A percentile compares a stretch with the other conserved stretches of the same genome.
phyloP scores from a whole-genome alignment of 495 filamentous ascomycete species.

The Neurospora sublineolata region DNA sequence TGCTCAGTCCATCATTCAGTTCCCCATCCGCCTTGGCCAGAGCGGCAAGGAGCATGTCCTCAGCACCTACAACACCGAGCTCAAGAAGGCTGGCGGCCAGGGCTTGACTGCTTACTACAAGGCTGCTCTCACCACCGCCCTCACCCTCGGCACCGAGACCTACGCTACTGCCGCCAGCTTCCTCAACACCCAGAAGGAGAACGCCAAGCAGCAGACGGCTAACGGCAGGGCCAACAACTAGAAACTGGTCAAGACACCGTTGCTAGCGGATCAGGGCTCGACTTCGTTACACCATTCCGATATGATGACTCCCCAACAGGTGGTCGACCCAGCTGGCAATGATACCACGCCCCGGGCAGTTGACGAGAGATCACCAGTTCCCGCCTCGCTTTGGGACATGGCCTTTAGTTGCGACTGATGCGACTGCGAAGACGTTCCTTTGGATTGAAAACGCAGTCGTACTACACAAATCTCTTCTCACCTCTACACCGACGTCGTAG shows the following conservation, averaged over 20 bases:
- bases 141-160: conserved; percentile 60
- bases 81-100: conserved; percentile 62
- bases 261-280: background rate
- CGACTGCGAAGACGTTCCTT: background rate
- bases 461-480: background rate
- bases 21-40: conserved; percentile 54
- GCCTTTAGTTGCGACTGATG: background rate
- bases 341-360: background rate
- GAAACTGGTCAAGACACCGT: background rate
- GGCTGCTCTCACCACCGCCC: conserved; percentile 60
- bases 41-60: conserved; percentile 67
- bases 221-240: conserved; percentile 25
- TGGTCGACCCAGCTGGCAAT: background rate
- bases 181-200: conserved; percentile 48
- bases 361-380: background rate
- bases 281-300: background rate
- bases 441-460: background rate
- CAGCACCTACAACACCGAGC: conserved; percentile 59
- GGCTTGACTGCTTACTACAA: conserved; percentile 57
- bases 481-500: background rate
- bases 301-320: background rate
- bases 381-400: background rate
- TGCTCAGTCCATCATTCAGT: conserved; percentile 49
- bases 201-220: conserved; percentile 45
- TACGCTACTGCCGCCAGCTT: conserved; percentile 45